Percentiles rank a stretch among this genome's conserved stretches.
Conservation (phyloP, 2,329 filamentous ascomycete species). For the Cercospora zeae-maydis region DNA sequence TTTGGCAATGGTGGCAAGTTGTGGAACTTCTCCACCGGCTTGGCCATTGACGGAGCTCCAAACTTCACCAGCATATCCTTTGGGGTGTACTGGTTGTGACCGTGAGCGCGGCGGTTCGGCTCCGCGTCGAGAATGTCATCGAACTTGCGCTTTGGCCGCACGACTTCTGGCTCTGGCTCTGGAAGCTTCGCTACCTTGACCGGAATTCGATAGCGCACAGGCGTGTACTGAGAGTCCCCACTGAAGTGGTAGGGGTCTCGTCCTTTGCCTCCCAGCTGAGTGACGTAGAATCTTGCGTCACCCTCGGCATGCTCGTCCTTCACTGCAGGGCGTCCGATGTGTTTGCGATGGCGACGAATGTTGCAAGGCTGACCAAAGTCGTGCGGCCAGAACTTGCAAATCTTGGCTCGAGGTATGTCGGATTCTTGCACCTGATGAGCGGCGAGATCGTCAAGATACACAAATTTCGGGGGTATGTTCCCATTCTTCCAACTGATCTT, state of each 20-base stretch:
- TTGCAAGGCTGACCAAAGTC: constrained; percentile 39
- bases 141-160: constrained; percentile 23
- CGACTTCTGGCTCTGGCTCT: constrained; percentile 1
- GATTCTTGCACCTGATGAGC: constrained; percentile 36
- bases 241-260: constrained; percentile 29
- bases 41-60: constrained; percentile 25
- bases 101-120: constrained; percentile 22
- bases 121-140: constrained; percentile 17
- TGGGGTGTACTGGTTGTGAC: constrained; percentile 32
- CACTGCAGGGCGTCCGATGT: constrained; percentile 40
- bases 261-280: constrained; percentile 17
- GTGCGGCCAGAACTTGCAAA: constrained; percentile 37
- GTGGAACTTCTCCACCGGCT: constrained; percentile 16
- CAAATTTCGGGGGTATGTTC: constrained; percentile 37
- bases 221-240: constrained; percentile 28
- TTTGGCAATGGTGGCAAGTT: constrained; percentile 13
- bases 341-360: constrained; percentile 34
- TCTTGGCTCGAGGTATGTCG: constrained; percentile 27
- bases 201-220: constrained; percentile 23
- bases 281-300: constrained; percentile 20
- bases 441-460: constrained; percentile 42
- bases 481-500: constrained; percentile 27
- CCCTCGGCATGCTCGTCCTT: constrained; percentile 17
- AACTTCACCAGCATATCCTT: constrained; percentile 30
- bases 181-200: background rate